A percentile compares a stretch with the other conserved stretches of the same genome.
phyloP scores from a whole-genome alignment of 2,329 filamentous ascomycete genomes.

The Diaporthe amygdali region DNA sequence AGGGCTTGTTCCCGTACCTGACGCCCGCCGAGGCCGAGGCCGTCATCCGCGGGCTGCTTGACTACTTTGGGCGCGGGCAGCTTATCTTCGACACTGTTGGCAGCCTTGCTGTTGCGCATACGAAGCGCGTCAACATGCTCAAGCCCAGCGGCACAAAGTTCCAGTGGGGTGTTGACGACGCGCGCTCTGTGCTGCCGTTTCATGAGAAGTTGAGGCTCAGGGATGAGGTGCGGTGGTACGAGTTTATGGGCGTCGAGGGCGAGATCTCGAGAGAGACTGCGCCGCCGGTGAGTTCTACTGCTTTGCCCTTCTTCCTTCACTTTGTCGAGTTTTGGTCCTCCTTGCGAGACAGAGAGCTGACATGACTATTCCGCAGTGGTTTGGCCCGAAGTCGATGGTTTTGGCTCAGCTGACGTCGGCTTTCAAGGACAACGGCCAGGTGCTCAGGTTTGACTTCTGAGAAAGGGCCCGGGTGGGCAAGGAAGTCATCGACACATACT shows the following conservation, averaged over 20 bases:
- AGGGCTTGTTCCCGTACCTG: constrained; percentile 12
- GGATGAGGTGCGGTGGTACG: constrained; percentile 13
- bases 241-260: constrained; percentile 16
- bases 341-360: background rate
- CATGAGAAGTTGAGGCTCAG: constrained; percentile 11
- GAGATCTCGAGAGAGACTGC: constrained; percentile 1
- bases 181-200: background rate
- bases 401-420: background rate
- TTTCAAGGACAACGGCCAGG: constrained; percentile 1
- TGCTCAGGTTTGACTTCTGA: constrained; percentile 6
- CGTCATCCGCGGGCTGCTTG: background rate
- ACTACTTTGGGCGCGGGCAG: constrained; percentile 19
- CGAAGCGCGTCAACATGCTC: background rate
- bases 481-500: background rate
- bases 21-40: background rate
- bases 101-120: background rate
- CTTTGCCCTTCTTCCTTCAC: background rate
- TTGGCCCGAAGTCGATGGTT: constrained; percentile 19
- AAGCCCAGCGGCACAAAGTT: constrained; percentile 5
- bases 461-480: fast-evolving
- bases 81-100: constrained; percentile 18
- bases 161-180: constrained; percentile 20
- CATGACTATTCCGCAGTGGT: background rate
- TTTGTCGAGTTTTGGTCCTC: background rate
- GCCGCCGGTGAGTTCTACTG: background rate